Evolutionary conservation across 345 rosid genomes (phyloP), one percentile per base, ranked within the genome.

Genomic region (Aegle marmelos): DNA sequence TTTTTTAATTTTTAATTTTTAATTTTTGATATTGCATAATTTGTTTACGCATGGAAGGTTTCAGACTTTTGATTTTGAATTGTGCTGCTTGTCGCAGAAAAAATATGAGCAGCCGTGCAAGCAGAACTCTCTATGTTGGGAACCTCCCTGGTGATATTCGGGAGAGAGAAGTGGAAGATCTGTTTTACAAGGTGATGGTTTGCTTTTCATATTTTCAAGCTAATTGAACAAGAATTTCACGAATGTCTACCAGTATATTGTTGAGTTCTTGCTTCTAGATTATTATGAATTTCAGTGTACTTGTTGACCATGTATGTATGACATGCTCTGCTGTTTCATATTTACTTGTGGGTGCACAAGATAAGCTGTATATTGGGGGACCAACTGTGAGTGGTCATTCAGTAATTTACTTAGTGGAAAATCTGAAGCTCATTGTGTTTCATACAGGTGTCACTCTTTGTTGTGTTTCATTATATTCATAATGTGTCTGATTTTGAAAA

Each of bases 121-220:
- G 98, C 78, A 82, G 98, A 72, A 96, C 98, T 45, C 82, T 96
- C 19, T 94, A 94, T 78, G 99, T 96, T 11, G 98, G 98, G n/a
- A 96, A 96, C 85, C 96, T 96, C 58, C 99, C 99, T 7, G 97
- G 97, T 7, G 99, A 96, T 85, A 88, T 92, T 79, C 98, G 99
- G 21, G 90, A 86, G 90, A 89, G 91, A 79, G 98, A 96, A 89
- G 95, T 96, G n/a, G 97, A 96, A 79, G 99, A 94, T 87, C 87
- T 96, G 93, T 96, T 96, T 79, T 87, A 89, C 86, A 96, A 96
- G 93, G 99, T 96, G 72, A 73, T 27, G 30, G 39, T 41, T 67
- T 68, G 28, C 11, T 64, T 41, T 45, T 17, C 31, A 24, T 81
- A 2, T 9, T 7, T 68, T 45, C 14, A 25, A 14, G 1, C 2